Conservation (phyloP, 2,329 filamentous ascomycete genomes). For the Bretziella fagacearum region DNA sequence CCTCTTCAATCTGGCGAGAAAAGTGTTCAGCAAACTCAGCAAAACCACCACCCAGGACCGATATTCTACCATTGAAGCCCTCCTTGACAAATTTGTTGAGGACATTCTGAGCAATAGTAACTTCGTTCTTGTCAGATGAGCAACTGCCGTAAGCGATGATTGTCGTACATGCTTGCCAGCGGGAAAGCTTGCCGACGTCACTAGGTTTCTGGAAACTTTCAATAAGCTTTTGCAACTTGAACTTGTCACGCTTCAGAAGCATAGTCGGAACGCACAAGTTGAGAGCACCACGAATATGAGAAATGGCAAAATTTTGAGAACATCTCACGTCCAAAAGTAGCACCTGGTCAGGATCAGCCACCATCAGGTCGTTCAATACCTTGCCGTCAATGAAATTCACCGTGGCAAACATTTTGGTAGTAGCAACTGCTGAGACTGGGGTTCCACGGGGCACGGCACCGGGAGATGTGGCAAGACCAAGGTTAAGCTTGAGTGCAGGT, state of each 20-base stretch:
- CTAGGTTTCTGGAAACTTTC: slow-evolving; percentile 64
- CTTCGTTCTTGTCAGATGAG: slow-evolving; percentile 65
- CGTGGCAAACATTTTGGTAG: neutral
- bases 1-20: slow-evolving; percentile 43
- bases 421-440: slow-evolving; percentile 1
- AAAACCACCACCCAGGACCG: slow-evolving; percentile 72
- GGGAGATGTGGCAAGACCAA: slow-evolving; percentile 19
- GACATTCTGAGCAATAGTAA: slow-evolving; percentile 64
- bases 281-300: slow-evolving; percentile 62
- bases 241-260: slow-evolving; percentile 74
- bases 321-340: slow-evolving; percentile 66
- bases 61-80: slow-evolving; percentile 57
- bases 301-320: slow-evolving; percentile 60
- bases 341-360: slow-evolving; percentile 21
- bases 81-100: slow-evolving; percentile 84
- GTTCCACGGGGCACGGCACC: slow-evolving; percentile 1
- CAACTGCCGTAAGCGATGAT: slow-evolving; percentile 78
- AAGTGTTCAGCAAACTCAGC: slow-evolving; percentile 51
- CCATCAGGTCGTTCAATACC: slow-evolving; percentile 40
- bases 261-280: slow-evolving; percentile 94
- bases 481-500: slow-evolving; percentile 27
- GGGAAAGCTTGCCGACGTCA: slow-evolving; percentile 55
- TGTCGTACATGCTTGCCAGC: slow-evolving; percentile 55
- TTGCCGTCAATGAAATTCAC: slow-evolving; percentile 36
- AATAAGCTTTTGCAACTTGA: slow-evolving; percentile 72